Conservation (phyloP, 805 yeast genomes). For the Hanseniaspora pseudoguilliermondii region DNA sequence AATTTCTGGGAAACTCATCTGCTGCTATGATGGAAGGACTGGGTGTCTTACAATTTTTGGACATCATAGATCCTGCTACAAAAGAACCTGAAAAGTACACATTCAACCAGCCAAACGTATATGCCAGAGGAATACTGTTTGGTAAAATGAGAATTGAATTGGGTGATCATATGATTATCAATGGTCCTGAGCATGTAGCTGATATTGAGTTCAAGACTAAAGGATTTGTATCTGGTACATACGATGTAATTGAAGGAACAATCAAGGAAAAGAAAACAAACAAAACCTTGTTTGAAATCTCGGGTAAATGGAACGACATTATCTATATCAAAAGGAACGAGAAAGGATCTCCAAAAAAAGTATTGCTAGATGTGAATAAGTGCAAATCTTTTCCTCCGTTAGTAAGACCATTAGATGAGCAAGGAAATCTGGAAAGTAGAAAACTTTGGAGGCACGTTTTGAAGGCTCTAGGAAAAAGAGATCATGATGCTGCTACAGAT, state of each 20-base stretch:
- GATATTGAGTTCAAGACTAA: constrained; percentile 90
- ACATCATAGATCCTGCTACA: constrained; percentile 34
- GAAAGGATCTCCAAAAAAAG: constrained; percentile 33
- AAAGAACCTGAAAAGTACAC: constrained; percentile 56
- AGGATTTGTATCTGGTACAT: constrained; percentile 85
- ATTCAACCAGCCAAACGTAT: constrained; percentile 89
- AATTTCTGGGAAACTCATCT: constrained; percentile 86
- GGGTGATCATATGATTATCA: constrained; percentile 80
- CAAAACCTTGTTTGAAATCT: constrained; percentile 42
- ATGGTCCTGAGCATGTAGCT: constrained; percentile 50
- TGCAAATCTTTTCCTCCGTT: constrained; percentile 46
- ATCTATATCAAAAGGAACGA: constrained; percentile 53
- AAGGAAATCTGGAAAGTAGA: constrained; percentile 69
- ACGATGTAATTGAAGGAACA: constrained; percentile 74
- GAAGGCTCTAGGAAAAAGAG: constrained; percentile 62
- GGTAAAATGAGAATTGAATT: constrained; percentile 83
- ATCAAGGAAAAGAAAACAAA: constrained; percentile 46
- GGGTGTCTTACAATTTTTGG: constrained; percentile 57
- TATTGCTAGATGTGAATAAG: constrained; percentile 49
- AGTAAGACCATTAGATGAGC: constrained; percentile 69
- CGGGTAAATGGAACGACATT: constrained; percentile 90
- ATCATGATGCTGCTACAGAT: constrained; percentile 75
- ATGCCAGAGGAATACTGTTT: constrained; percentile 83
- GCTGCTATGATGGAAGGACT: constrained; percentile 95
- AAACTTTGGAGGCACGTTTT: constrained; percentile 73